Percentiles rank a stretch among this genome's conserved stretches.
These are phyloP conservation scores for Geotrichum restrictum DNA, from an alignment of 1,139 yeast species.

Conservation along the genomic window DNA sequence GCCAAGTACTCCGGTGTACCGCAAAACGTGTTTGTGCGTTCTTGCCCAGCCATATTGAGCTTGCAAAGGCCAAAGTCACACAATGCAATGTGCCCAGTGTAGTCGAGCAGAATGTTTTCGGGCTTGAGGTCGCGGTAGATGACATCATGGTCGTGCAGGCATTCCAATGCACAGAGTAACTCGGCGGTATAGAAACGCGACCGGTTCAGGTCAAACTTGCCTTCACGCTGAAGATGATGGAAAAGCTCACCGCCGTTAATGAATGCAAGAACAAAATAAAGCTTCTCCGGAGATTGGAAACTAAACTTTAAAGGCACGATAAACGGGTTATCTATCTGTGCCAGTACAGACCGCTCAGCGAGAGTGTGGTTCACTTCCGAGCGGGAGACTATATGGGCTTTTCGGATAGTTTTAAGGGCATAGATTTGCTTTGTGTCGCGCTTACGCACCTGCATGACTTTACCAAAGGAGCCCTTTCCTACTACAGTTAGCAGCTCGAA, in stretches of 20 bases:
- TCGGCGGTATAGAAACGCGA: constrained; percentile 94
- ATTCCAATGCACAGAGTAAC: constrained; percentile 84
- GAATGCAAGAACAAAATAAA: constrained; percentile 84
- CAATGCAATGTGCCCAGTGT: constrained; percentile 94
- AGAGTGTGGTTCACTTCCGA: constrained; percentile 94
- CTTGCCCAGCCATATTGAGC: constrained; percentile 82
- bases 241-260: constrained; percentile 97
- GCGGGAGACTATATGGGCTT: constrained; percentile 88
- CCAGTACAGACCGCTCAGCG: constrained; percentile 92
- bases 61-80: constrained; percentile 97
- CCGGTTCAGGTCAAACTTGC: constrained; percentile 82
- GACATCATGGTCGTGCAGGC: constrained; percentile 83
- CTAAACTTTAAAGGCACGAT: constrained; percentile 95
- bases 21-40: constrained; percentile 90
- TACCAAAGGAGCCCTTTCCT: constrained; percentile 97
- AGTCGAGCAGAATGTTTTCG: constrained; percentile 86
- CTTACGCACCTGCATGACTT: constrained; percentile 96
- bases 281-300: constrained; percentile 91
- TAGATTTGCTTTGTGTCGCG: constrained; percentile 91
- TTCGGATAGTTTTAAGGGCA: constrained; percentile 88
- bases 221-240: constrained; percentile 88
- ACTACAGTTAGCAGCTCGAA: constrained; percentile 90
- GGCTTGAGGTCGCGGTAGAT: constrained; percentile 95
- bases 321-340: constrained; percentile 92
- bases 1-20: constrained; percentile 97